Conservation (phyloP, 306 rosid genomes). For the Vigna angularis region DNA sequence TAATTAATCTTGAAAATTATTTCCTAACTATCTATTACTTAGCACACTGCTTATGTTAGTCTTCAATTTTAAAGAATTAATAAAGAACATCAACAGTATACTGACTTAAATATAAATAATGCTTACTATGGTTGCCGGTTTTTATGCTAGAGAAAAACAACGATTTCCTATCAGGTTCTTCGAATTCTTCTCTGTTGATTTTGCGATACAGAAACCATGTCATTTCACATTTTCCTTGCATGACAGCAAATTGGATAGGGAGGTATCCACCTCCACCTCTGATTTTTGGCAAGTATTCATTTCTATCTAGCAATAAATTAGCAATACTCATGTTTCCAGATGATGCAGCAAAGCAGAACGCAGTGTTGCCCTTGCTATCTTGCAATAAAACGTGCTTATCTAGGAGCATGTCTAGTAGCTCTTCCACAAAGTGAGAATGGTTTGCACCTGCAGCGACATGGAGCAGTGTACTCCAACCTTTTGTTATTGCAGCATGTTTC, state of each 20-base stretch:
- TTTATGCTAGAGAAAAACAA: conserved; percentile 47
- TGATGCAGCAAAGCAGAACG: conserved; percentile 46
- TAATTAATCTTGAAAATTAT: too few relatives aligned
- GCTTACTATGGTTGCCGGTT: conserved; percentile 36
- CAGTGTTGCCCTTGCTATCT: conserved; percentile 43
- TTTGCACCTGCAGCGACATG: conserved; percentile 48
- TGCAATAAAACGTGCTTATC: background rate
- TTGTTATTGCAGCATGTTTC: conserved; percentile 33
- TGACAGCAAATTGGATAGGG: conserved; percentile 45
- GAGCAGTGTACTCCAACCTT: conserved; percentile 27
- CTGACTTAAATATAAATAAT: too few relatives aligned
- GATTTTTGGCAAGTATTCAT: background rate
- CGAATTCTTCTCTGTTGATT: background rate
- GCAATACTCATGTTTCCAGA: conserved; percentile 34
- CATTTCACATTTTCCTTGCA: conserved; percentile 51
- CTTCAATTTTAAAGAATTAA: too few relatives aligned
- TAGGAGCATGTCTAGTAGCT: background rate
- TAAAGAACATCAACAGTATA: too few relatives aligned
- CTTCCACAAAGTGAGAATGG: conserved; percentile 14
- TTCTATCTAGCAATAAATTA: background rate
- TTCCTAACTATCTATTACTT: too few relatives aligned
- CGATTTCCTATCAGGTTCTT: background rate
- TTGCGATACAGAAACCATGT: background rate
- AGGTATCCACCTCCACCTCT: conserved; percentile 31
- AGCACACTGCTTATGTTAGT: too few relatives aligned